phyloP scores from a whole-genome alignment of 352 stramenopile species.

The Plasmopara muralis region DNA sequence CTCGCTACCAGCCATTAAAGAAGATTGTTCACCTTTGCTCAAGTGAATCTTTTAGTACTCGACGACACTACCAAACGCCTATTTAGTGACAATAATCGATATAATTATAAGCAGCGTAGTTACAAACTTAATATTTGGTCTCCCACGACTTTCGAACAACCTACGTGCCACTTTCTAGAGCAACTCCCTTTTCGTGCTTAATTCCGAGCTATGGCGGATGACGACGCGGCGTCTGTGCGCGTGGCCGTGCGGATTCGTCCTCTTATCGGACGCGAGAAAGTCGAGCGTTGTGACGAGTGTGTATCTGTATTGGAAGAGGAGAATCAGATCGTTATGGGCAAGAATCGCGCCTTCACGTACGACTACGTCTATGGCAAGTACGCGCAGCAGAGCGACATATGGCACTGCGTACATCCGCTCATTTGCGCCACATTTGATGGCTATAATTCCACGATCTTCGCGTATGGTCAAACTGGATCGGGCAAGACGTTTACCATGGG shows the following conservation, averaged over 20 bases:
- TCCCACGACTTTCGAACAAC: not conserved
- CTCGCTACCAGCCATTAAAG: too few relatives aligned
- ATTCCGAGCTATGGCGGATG: conserved; percentile 33
- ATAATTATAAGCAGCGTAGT: too few relatives aligned
- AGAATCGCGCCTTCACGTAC: conserved; percentile 87
- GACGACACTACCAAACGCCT: too few relatives aligned
- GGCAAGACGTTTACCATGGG: conserved; percentile 78
- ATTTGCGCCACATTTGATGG: conserved; percentile 79
- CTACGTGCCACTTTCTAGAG: conserved; percentile 10
- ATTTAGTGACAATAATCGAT: too few relatives aligned
- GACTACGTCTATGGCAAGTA: conserved; percentile 86
- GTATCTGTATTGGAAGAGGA: conserved; percentile 78
- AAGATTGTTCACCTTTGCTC: too few relatives aligned
- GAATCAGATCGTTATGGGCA: conserved; percentile 81
- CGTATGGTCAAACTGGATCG: conserved; percentile 54
- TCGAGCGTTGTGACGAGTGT: conserved; percentile 84
- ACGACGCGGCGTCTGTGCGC: conserved; percentile 58
- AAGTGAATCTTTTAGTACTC: too few relatives aligned
- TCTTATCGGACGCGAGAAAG: conserved; percentile 83
- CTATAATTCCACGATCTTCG: conserved; percentile 88
- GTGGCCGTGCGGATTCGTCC: conserved; percentile 82
- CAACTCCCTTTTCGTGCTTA: not conserved
- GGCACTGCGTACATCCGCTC: conserved; percentile 73
- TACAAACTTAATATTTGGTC: too few relatives aligned
- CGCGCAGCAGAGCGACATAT: conserved; percentile 81